Evolutionary conservation across 2,329 filamentous ascomycete genomes (phyloP).

Genomic region (Xylariaceae sp.): DNA sequence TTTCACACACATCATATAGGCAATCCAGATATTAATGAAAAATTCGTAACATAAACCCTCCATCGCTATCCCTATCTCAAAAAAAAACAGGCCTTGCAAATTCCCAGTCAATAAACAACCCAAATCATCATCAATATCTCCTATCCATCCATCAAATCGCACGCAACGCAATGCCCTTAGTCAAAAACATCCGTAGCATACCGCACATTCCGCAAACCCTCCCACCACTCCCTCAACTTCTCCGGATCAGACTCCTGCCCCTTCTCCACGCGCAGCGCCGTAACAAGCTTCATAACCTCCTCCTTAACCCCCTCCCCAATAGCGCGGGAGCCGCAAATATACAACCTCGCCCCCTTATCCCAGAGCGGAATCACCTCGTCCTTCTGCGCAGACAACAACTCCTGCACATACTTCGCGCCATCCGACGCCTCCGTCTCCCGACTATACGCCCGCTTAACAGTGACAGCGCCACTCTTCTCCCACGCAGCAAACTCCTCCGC

Average conservation of each 20-base stretch:
- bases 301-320: conserved; percentile 46
- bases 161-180: conserved; percentile 23
- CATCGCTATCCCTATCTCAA: not conserved
- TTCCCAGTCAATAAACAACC: not conserved
- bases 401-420: conserved; percentile 46
- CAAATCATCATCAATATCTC: not conserved
- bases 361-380: conserved; percentile 37
- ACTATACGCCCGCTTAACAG: conserved; percentile 57
- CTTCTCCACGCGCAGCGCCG: conserved; percentile 27
- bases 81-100: not conserved
- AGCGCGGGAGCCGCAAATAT: conserved; percentile 57
- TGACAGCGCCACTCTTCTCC: conserved; percentile 55
- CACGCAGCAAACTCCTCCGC: conserved; percentile 53
- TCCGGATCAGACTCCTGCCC: conserved; percentile 35
- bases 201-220: conserved; percentile 47
- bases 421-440: conserved; percentile 38
- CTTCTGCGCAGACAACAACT: conserved; percentile 36
- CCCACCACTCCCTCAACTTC: conserved; percentile 43
- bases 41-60: too few species aligned
- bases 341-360: conserved; percentile 49
- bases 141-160: not conserved
- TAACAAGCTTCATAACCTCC: conserved; percentile 33
- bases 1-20: too few species aligned
- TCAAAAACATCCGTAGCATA: conserved; percentile 60
- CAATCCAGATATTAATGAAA: too few species aligned